Evolutionary conservation across 371 early-diverging fungal species (phyloP).

Genomic region (Mortierella sp.): DNA sequence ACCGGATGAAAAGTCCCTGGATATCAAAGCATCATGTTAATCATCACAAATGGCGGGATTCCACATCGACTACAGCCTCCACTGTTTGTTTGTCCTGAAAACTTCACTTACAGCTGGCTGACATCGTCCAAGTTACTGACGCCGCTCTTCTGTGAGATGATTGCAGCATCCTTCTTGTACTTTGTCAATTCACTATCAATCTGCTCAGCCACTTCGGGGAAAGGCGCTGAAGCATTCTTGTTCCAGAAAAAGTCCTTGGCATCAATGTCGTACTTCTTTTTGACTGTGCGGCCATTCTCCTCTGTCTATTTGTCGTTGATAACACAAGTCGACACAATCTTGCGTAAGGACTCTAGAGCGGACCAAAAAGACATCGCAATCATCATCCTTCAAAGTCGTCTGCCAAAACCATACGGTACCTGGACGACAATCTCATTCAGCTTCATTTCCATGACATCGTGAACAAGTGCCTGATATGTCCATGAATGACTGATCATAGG

Average conservation of each 20-base stretch:
- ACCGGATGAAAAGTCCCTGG: slow-evolving; percentile 72
- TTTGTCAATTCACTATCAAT: slow-evolving; percentile 90
- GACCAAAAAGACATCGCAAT: too few relatives aligned
- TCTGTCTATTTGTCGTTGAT: slow-evolving; percentile 60
- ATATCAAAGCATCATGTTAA: neutral
- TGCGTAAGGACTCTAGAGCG: too few relatives aligned
- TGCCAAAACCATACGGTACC: too few relatives aligned
- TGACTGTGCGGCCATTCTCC: slow-evolving; percentile 71
- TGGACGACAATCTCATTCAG: slow-evolving; percentile 83
- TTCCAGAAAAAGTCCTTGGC: slow-evolving; percentile 95
- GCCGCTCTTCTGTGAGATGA: slow-evolving; percentile 88
- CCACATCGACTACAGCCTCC: too few relatives aligned
- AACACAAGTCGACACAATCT: neutral
- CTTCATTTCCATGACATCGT: slow-evolving; percentile 94
- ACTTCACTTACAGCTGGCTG: slow-evolving; percentile 67
- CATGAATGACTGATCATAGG: slow-evolving; percentile 97
- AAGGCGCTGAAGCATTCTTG: slow-evolving; percentile 92
- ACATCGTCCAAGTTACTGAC: slow-evolving; percentile 89
- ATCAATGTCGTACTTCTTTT: slow-evolving; percentile 92
- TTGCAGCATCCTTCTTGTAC: slow-evolving; percentile 95
- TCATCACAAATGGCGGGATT: too few relatives aligned
- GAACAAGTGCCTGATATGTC: slow-evolving; percentile 97
- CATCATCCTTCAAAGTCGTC: too few relatives aligned
- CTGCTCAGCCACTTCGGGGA: slow-evolving; percentile 97
- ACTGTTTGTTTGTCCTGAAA: too few relatives aligned